Evolutionary conservation across 768 basidiomycete genomes (phyloP), one percentile per base, ranked within the genome.

Genomic region (Pholiota conissans): DNA sequence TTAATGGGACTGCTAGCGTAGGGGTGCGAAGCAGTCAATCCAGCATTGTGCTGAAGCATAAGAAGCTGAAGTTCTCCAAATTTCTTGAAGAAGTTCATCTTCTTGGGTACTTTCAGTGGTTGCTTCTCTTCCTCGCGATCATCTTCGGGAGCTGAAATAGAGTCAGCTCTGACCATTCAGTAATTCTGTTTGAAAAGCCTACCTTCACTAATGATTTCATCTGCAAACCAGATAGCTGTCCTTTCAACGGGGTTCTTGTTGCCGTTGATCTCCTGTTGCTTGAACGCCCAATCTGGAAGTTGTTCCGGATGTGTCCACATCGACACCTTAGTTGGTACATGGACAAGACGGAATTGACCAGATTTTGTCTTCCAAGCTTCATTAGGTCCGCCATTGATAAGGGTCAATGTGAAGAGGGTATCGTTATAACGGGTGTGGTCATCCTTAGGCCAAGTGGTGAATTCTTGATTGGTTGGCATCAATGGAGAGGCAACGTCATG

Each of bases 31-130:
- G 94, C 91, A 24, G 94, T 96, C 61, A 99, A 79, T 20, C 95
- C 97, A n/a, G 97, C 95, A 66, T 99, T 99, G 77, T 99, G 97
- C 69, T 97, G 94, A 62, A 98, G 75, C 96, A 98, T 98, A 55
- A 96, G 77, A 42, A 96, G 74, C 67, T 99, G 97, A 29, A 98
- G 77, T 71, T 99, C 96, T 27, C 78, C 84, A 66, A 95, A 98
- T 74, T 99, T 98, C 71, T 80, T 89, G 81, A 99, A 91, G 76
- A 99, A 99, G 71, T 86, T 90, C 78, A 94, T 82, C 52, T 76
- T 78, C 75, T 91, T 95, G 18, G 92, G 89, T 54, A 83, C 76
- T 69, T 91, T 94, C 11, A 76, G 65, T 22, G 81, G 80, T 13
- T 72, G 58, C 30, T 66, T 71, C 28, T 79, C 73, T 54, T 74